Base-by-base conservation (phyloP, 805 yeast species). In the Nakazawaea ishiwadae region DNA sequence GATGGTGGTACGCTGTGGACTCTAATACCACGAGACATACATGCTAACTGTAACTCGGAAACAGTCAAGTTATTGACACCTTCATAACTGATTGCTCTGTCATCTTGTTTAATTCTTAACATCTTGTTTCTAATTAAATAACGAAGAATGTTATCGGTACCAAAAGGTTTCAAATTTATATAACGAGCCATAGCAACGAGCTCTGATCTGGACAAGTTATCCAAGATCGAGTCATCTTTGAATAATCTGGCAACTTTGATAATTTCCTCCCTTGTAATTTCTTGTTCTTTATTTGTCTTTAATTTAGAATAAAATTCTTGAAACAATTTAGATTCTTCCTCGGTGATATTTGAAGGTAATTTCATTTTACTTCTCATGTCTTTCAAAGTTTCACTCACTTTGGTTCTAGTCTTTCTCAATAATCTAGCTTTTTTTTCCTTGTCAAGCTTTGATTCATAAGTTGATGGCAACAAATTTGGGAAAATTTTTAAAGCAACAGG, bases 391-490 rank as follows among this genome's bases (percentile, higher is more conserved):
- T 49, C 42, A 10, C 85, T 75, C 19, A 84, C 86, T 44, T 73
- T 74, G 29, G 68, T 60, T 50, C 91, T 72, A 4, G 85, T 77
- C 41, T 68, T 75, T 44, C 83, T 68, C 46, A 84, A 63, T 47
- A 71, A 65, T 35, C 66, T 64, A 35, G 63, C 50, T 55, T 81
- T 80, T 53, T 73, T 69, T 49, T 79, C 82, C 51, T 70, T 75
- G 44, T 77, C 84, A 14, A 57, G 59, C 33, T 69, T 69, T 7
- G 82, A 73, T 58, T 83, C 89, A 62, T 87, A 91, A 8, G 98
- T 93, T 18, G 96, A 87, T 20, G 99, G 99, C 47, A 91, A 71
- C 51, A 91, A 63, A 59, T 86, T 87, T 54, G 98, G 98, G 79
- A 91, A 91, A 10, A 91, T 50, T 60, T 85, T 85, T 49, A 91